Percentiles rank a stretch among this genome's conserved stretches.
Conservation (phyloP, 257 asterid species). For the Solanum clarkiae region DNA sequence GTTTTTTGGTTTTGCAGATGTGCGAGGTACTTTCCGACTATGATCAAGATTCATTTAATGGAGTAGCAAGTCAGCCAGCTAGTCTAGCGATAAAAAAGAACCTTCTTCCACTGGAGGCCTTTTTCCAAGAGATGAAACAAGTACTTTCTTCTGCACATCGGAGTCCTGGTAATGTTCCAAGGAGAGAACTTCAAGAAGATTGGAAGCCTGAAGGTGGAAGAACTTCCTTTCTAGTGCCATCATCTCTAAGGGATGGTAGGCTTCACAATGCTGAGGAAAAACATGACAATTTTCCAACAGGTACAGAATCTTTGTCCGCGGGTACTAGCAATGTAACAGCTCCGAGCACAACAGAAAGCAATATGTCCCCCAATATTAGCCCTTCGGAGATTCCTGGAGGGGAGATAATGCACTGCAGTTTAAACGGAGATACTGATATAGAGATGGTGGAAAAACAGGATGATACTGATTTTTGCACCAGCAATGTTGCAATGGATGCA, state of each 20-base stretch:
- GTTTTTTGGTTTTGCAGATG: constrained; percentile 31
- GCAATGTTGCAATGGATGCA: background rate
- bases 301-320: background rate
- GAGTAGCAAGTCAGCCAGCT: constrained; percentile 5
- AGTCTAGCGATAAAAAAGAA: constrained; percentile 28
- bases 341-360: background rate
- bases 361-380: background rate
- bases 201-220: constrained; percentile 10
- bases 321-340: background rate
- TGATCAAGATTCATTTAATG: constrained; percentile 18
- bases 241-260: background rate
- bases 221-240: background rate
- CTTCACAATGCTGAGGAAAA: background rate
- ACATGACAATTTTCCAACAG: background rate
- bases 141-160: constrained; percentile 31
- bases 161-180: background rate
- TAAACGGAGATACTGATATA: background rate
- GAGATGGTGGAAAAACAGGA: background rate
- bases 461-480: background rate
- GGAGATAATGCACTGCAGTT: background rate
- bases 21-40: constrained; percentile 34
- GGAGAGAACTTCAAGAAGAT: constrained; percentile 7
- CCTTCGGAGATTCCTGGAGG: background rate
- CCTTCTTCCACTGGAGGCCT: constrained; percentile 37
- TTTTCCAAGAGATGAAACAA: constrained; percentile 28